Evolutionary conservation across 345 rosid genomes (phyloP).

Genomic region (Crucihimalaya himalaica): DNA sequence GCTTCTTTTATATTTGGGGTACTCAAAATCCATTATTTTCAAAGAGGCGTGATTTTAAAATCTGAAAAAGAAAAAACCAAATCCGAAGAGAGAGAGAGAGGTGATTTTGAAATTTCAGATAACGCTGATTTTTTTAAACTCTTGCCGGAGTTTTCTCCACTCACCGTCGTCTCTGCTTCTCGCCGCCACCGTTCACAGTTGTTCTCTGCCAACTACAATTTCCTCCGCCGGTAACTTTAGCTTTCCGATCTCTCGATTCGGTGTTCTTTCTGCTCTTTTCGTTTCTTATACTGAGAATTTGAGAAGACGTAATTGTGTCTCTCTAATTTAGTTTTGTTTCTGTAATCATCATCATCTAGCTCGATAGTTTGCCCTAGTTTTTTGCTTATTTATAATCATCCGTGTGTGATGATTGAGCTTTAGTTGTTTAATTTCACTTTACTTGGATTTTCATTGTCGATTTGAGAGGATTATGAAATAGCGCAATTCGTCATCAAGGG

Average conservation of each 20-base stretch:
- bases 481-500: not conserved
- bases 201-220: not conserved
- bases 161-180: conserved; percentile 20
- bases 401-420: conserved; percentile 1
- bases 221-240: conserved; percentile 21
- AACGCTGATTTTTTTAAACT: conserved; percentile 5
- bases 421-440: conserved; percentile 6
- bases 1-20: not conserved
- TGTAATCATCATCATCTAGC: conserved; percentile 11
- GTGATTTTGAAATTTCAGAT: conserved; percentile 36
- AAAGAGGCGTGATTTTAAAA: conserved; percentile 15
- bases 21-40: conserved; percentile 1
- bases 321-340: not conserved
- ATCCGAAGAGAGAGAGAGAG: not conserved
- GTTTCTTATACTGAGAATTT: conserved; percentile 2
- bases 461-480: not conserved
- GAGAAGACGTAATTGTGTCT: not conserved
- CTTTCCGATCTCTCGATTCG: conserved; percentile 30
- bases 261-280: not conserved
- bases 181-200: not conserved
- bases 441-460: no score
- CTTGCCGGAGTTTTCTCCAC: conserved; percentile 22
- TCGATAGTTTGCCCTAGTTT: conserved; percentile 25
- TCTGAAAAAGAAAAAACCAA: not conserved
- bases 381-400: not conserved